phyloP scores from a whole-genome alignment of 1,284 basidiomycete genomes.

The Taiwanofungus camphoratus region DNA sequence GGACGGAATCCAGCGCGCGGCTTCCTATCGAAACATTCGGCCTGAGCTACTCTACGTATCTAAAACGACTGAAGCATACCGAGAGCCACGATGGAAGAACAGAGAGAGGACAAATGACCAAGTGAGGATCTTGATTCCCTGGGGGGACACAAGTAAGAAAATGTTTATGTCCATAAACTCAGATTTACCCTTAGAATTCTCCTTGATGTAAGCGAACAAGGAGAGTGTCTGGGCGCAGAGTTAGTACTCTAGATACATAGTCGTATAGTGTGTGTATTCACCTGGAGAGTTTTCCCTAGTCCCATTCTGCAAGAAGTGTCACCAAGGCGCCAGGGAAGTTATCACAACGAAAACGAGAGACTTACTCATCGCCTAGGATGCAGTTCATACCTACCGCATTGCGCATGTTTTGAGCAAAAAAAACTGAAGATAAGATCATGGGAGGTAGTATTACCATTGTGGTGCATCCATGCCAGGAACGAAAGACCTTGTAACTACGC shows the following conservation, averaged over 20 bases:
- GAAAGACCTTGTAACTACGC: slow-evolving; percentile 46
- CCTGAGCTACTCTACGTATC: background rate
- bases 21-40: slow-evolving; percentile 33
- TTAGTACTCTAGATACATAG: no score
- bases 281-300: slow-evolving; percentile 60
- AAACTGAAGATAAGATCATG: background rate
- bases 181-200: slow-evolving; percentile 32
- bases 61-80: slow-evolving; percentile 25
- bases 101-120: slow-evolving; percentile 57
- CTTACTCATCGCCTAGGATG: slow-evolving; percentile 55
- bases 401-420: slow-evolving; percentile 4
- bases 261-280: slow-evolving; percentile 14
- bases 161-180: background rate
- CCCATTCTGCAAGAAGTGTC: slow-evolving; percentile 44
- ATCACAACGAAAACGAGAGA: slow-evolving; percentile 6
- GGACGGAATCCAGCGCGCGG: slow-evolving; percentile 48
- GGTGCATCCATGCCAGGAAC: slow-evolving; percentile 49
- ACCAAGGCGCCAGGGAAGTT: background rate
- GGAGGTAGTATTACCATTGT: slow-evolving; percentile 36
- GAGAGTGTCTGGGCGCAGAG: slow-evolving; percentile 44
- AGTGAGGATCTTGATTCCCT: slow-evolving; percentile 39
- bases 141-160: slow-evolving; percentile 1
- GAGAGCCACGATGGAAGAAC: slow-evolving; percentile 53
- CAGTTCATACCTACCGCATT: slow-evolving; percentile 45
- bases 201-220: slow-evolving; percentile 50